These are phyloP conservation scores for Aspergillus latus DNA, from an alignment of 2,329 filamentous ascomycete species.

Conservation along the genomic window DNA sequence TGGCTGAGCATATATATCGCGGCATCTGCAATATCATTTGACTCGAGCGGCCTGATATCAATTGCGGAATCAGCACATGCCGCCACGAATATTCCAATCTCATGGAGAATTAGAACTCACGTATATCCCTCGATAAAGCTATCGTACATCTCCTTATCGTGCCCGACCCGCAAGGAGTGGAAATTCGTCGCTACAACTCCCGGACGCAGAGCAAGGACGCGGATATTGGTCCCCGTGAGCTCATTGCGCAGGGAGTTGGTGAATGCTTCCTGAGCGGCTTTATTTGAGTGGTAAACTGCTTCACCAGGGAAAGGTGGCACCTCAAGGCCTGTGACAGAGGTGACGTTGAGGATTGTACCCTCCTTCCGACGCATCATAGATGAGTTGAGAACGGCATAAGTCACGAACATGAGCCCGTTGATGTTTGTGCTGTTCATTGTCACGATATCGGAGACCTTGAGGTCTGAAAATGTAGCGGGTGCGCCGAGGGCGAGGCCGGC, in stretches of 20 bases:
- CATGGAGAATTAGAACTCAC: background rate
- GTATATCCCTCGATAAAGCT: conserved; percentile 49
- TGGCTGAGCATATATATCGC: conserved; percentile 47
- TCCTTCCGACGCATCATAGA: conserved; percentile 41
- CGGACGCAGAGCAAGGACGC: conserved; percentile 49
- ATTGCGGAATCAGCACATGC: background rate
- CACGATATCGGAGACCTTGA: conserved; percentile 43
- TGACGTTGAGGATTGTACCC: conserved; percentile 52
- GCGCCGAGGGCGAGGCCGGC: conserved; percentile 51
- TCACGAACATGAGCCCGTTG: conserved; percentile 49
- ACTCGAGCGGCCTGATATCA: conserved; percentile 35
- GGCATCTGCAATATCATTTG: conserved; percentile 46
- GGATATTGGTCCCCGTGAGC: conserved; percentile 47
- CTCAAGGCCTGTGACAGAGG: conserved; percentile 50
- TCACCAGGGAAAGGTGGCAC: conserved; percentile 52
- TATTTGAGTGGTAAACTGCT: conserved; percentile 51
- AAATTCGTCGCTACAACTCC: conserved; percentile 52
- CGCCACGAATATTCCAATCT: conserved; percentile 1
- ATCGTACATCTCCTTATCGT: conserved; percentile 45
- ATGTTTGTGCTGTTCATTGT: conserved; percentile 53
- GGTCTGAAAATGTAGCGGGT: conserved; percentile 43
- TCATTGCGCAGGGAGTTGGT: conserved; percentile 53
- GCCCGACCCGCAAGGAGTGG: conserved; percentile 47
- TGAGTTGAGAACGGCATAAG: conserved; percentile 48
- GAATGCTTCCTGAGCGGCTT: conserved; percentile 51